phyloP scores from a whole-genome alignment of 2,329 filamentous ascomycete genomes.

The Hymenoscyphus occultus region DNA sequence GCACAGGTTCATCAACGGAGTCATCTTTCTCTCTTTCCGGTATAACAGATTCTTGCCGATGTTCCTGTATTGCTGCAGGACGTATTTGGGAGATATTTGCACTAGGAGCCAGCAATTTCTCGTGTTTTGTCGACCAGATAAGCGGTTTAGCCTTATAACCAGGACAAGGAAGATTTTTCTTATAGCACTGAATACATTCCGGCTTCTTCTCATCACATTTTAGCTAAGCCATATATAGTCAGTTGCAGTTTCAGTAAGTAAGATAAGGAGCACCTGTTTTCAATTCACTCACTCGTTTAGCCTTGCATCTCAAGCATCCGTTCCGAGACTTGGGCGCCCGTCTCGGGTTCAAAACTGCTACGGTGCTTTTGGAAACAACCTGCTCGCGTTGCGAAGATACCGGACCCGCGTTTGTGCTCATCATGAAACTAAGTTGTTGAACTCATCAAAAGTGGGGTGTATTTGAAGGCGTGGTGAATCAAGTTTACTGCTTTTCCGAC shows the following conservation, averaged over 20 bases:
- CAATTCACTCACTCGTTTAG: constrained; percentile 27
- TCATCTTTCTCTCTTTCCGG: not conserved
- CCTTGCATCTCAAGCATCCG: constrained; percentile 33
- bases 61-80: not conserved
- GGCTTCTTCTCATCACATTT: constrained; percentile 36
- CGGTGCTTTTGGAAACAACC: not conserved
- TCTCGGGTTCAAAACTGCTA: constrained; percentile 24
- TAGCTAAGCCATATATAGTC: constrained; percentile 22
- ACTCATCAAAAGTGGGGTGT: not conserved
- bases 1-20: not conserved
- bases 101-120: constrained; percentile 26
- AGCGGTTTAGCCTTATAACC: constrained; percentile 30
- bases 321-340: constrained; percentile 31
- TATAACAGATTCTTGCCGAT: not conserved
- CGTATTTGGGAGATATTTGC: not conserved
- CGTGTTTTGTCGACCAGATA: constrained; percentile 35
- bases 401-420: not conserved
- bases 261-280: not conserved
- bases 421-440: not conserved
- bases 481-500: not conserved
- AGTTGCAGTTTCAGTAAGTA: constrained; percentile 1
- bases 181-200: constrained; percentile 29
- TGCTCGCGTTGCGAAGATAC: not conserved
- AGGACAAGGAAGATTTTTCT: constrained; percentile 29
- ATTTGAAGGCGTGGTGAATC: not conserved